Conservation (phyloP, 805 yeast species). For the Kluyveromyces starmeri region DNA sequence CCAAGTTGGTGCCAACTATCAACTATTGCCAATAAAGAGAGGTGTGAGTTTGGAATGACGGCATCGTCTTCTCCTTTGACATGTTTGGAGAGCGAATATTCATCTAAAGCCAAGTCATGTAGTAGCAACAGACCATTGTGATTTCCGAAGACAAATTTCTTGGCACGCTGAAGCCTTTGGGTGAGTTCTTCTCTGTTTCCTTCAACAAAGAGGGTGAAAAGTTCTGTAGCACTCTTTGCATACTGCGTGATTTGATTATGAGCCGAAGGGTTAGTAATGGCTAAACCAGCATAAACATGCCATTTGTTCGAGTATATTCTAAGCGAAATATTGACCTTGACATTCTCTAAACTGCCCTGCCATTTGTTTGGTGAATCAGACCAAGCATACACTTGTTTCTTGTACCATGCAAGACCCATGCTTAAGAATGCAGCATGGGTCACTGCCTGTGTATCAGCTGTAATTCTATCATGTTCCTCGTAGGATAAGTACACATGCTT, state of each 20-base stretch:
- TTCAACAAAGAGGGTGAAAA: slow-evolving; percentile 76
- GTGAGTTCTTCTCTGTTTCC: slow-evolving; percentile 50
- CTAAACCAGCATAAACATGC: slow-evolving; percentile 97
- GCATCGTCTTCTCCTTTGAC: slow-evolving; percentile 47
- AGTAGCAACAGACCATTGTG: slow-evolving; percentile 48
- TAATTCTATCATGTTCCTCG: slow-evolving; percentile 85
- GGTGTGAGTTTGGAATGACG: slow-evolving; percentile 67
- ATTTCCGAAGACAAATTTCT: slow-evolving; percentile 66
- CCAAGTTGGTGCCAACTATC: slow-evolving; percentile 86
- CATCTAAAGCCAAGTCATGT: slow-evolving; percentile 70
- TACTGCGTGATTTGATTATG: slow-evolving; percentile 87
- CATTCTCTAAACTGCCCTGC: slow-evolving; percentile 93
- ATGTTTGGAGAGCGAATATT: slow-evolving; percentile 66
- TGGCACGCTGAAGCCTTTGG: slow-evolving; percentile 55
- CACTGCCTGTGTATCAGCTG: slow-evolving; percentile 98
- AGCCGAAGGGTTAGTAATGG: slow-evolving; percentile 91
- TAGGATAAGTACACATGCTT: slow-evolving; percentile 70
- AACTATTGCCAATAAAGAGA: slow-evolving; percentile 81
- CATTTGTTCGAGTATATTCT: slow-evolving; percentile 89
- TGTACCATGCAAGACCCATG: slow-evolving; percentile 96
- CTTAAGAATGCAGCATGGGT: slow-evolving; percentile 95
- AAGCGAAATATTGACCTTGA: slow-evolving; percentile 85
- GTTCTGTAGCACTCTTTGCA: slow-evolving; percentile 72
- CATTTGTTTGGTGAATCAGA: slow-evolving; percentile 41
- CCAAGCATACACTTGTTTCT: slow-evolving; percentile 85